Evolutionary conservation across 2,329 filamentous ascomycete genomes (phyloP), one percentile per base, ranked within the genome.

Genomic region (Aureobasidium sp.): DNA sequence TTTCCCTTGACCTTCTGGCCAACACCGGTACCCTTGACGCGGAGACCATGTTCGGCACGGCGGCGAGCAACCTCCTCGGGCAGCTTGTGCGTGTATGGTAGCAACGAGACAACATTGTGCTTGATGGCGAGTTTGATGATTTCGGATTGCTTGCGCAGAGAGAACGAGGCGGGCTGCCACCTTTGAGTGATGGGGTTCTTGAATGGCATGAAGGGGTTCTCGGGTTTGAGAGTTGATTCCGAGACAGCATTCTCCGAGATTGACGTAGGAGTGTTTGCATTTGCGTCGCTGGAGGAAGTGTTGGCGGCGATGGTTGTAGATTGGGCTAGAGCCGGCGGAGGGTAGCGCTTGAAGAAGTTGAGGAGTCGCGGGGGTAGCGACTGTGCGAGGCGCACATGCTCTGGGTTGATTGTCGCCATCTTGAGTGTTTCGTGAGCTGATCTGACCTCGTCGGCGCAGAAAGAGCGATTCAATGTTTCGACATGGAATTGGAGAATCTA

Each of bases 1-100:
- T 97, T 93, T 75, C 94, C 94, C 87, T 97, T 99, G 74, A 97
- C 93, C 76, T 83, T 87, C 78, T 97, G 87, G 63, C 92, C 93
- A 9, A 69, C 65, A 81, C 94, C 93, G 1, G 93, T 97, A 69
- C 93, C 93, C 84, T 92, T 93, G 63, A 97, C 89, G 65, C 87
- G 82, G 74, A 96, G 74, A 55, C 92, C 93, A 66, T 87, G 82
- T 79, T 95, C 89, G 63, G 91, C 84, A 63, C 90, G 81, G 74
- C 86, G 84, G 70, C 84, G 82, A 71, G 92, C 82, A 74, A 82
- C 86, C 72, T 84, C 82, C 68, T 86, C 87, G 2, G 72, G 72
- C 41, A 73, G 71, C 62, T 73, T 73, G 50, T 67, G 67, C 9
- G 67, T 68, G 20, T 37, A 62, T 15, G 72, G 72, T 69, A 74